These are phyloP conservation scores for Monosporozyma servazzii DNA, from an alignment of 805 yeast species.

Conservation along the genomic window DNA sequence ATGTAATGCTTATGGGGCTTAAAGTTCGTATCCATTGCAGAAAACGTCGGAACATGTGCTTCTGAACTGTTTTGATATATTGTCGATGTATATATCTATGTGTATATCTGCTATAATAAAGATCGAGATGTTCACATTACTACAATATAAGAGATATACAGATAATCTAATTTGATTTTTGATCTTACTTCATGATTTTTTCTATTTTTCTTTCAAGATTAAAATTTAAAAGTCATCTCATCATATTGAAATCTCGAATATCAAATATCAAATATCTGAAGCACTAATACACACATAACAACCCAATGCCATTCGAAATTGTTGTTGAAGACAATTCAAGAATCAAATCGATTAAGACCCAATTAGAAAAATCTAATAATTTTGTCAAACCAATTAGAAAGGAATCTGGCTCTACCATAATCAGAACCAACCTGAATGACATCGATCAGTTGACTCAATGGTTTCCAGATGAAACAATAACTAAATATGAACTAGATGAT, in stretches of 20 bases:
- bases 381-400: conserved; percentile 21
- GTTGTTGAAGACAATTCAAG: conserved; percentile 10
- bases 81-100: not conserved
- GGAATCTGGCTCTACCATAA: conserved; percentile 12
- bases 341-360: conserved; percentile 20
- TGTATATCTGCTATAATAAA: not conserved
- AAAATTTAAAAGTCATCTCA: not conserved
- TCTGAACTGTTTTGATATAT: not conserved
- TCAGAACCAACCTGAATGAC: conserved; percentile 16
- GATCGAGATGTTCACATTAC: too few species aligned
- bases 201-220: not conserved
- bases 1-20: conserved; percentile 1
- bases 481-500: conserved; percentile 7
- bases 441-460: not conserved
- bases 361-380: conserved; percentile 11
- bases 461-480: conserved; percentile 3
- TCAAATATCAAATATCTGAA: not conserved
- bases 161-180: not conserved
- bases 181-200: not conserved
- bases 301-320: conserved; percentile 19
- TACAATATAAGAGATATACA: not conserved
- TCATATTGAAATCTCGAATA: not conserved
- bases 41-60: not conserved
- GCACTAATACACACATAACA: not conserved
- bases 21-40: not conserved